Evolutionary conservation across 2,329 filamentous ascomycete species (phyloP).

Genomic region (Nemania serpens): DNA sequence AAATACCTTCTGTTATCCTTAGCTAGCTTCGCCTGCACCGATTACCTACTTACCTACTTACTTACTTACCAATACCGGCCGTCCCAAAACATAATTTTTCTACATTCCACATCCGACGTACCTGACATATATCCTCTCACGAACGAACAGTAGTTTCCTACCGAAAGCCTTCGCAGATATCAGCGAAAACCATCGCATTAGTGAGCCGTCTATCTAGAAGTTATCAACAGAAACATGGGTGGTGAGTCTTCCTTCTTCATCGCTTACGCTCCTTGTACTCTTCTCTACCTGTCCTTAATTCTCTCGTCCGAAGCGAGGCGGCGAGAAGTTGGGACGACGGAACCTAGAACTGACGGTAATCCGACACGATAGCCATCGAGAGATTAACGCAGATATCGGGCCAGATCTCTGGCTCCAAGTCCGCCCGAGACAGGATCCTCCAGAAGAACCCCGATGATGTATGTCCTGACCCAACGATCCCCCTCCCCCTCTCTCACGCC

Average conservation of each 20-base stretch:
- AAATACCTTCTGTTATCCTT: neutral
- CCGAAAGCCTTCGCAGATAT: slow-evolving; percentile 15
- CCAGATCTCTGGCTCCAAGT: slow-evolving; percentile 58
- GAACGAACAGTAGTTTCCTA: slow-evolving; percentile 1
- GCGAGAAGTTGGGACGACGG: neutral
- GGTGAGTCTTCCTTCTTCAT: slow-evolving; percentile 30
- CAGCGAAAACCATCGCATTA: slow-evolving; percentile 3
- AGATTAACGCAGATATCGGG: slow-evolving; percentile 64
- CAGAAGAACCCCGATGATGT: slow-evolving; percentile 72
- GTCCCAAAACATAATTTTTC: neutral
- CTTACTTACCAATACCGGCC: too few species aligned
- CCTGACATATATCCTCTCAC: neutral
- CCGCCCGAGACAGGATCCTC: slow-evolving; percentile 60
- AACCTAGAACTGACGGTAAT: slow-evolving; percentile 14
- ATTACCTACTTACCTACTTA: neutral
- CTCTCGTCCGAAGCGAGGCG: neutral
- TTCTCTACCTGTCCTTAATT: neutral
- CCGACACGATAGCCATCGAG: slow-evolving; percentile 53
- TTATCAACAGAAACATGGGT: slow-evolving; percentile 36
- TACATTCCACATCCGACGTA: neutral
- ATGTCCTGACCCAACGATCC: slow-evolving; percentile 26
- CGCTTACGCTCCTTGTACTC: slow-evolving; percentile 1
- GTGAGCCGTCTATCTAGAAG: slow-evolving; percentile 12
- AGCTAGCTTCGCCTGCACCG: neutral
- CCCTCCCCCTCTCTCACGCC: neutral